A percentile compares a stretch with the other conserved stretches of the same genome.
Conservation (phyloP, 1,284 basidiomycete genomes). For the Sporisorium reilianum region DNA sequence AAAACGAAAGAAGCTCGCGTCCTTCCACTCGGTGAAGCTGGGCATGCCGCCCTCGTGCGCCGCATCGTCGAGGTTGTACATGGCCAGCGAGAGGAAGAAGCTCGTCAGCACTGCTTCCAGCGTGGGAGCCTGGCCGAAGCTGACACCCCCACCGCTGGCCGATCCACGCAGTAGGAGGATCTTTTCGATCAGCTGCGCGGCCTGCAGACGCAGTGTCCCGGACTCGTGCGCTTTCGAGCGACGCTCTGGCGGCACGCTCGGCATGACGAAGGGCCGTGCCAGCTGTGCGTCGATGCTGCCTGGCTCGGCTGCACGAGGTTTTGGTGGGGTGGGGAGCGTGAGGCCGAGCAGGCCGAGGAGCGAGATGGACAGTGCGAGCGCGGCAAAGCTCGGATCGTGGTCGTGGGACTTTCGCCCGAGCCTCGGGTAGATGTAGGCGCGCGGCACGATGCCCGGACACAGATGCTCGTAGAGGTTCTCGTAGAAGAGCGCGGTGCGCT, state of each 20-base stretch:
- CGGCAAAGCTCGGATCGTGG: constrained; percentile 49
- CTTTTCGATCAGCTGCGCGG: constrained; percentile 17
- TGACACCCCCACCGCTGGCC: constrained; percentile 18
- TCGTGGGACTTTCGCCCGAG: constrained; percentile 50
- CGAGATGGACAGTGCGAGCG: constrained; percentile 52
- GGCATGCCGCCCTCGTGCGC: constrained; percentile 8
- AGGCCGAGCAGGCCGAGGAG: constrained; percentile 42
- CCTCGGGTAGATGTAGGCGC: constrained; percentile 49
- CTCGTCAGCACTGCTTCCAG: constrained; percentile 37
- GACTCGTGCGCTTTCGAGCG: constrained; percentile 7
- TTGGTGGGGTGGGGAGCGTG: constrained; percentile 8
- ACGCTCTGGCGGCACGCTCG: constrained; percentile 1
- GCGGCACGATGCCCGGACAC: constrained; percentile 51
- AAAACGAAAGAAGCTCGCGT: constrained; percentile 43
- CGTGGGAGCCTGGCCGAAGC: constrained; percentile 43
- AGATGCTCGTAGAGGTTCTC: constrained; percentile 58
- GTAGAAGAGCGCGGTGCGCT: constrained; percentile 58
- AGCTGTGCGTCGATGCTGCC: constrained; percentile 9
- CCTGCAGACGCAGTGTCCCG: neutral
- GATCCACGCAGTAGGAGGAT: constrained; percentile 23
- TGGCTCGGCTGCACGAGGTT: neutral
- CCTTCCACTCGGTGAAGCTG: constrained; percentile 31
- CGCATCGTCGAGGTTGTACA: constrained; percentile 39
- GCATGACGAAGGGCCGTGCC: constrained; percentile 25
- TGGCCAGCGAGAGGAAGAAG: constrained; percentile 48